Evolutionary conservation across 441 rosid species (phyloP).

Genomic region (Populus hybrid): DNA sequence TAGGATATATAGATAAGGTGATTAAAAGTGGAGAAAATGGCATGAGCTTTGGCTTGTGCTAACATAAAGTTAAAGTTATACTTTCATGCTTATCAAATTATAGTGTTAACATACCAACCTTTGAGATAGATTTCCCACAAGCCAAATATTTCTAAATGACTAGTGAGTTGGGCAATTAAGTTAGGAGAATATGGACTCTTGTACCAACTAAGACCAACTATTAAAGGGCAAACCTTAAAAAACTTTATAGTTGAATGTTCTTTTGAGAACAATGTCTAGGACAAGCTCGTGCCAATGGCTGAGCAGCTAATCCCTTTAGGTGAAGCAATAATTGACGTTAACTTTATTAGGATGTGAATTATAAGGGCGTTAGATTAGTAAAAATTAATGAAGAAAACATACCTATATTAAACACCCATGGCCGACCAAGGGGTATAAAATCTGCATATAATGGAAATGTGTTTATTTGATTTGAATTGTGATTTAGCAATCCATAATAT

Average conservation of each 20-base stretch:
- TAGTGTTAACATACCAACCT: neutral
- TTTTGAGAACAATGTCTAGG: too few species aligned
- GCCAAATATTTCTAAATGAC: neutral
- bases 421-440: accelerated
- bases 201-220: neutral
- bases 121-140: neutral
- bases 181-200: too few species aligned
- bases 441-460: too few species aligned
- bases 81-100: neutral
- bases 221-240: neutral
- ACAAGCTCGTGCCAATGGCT: too few species aligned
- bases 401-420: too few species aligned
- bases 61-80: neutral
- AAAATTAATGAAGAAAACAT: too few species aligned
- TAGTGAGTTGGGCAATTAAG: neutral
- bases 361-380: too few species aligned
- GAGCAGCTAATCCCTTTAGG: too few species aligned
- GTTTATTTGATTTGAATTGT: too few species aligned
- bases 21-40: neutral
- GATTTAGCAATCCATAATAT: too few species aligned
- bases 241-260: neutral
- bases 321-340: too few species aligned
- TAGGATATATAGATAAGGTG: neutral
- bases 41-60: neutral
- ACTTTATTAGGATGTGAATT: too few species aligned